Conservation (phyloP, 805 yeast genomes). For the Saccharomycopsis fermentans region DNA sequence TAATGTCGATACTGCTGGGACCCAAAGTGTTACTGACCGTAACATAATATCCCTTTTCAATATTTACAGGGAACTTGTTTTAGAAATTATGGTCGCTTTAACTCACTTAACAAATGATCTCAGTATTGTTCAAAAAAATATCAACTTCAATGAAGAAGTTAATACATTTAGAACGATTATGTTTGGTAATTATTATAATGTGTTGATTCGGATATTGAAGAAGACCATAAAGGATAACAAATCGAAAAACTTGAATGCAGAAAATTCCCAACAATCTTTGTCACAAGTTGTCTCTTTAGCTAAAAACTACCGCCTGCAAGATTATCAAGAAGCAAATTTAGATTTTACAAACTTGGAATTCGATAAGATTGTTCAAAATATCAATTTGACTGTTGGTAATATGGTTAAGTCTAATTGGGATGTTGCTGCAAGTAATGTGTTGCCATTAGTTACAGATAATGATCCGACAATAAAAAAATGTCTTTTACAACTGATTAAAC, state of each 20-base stretch:
- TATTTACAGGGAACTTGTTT: conserved; percentile 30
- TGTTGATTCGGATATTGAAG: conserved; percentile 30
- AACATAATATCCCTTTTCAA: not conserved
- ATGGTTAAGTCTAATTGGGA: conserved; percentile 15
- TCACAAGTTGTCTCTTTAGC: not conserved
- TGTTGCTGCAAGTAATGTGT: conserved; percentile 8
- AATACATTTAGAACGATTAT: conserved; percentile 46
- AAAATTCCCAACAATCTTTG: not conserved
- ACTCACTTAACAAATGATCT: conserved; percentile 45
- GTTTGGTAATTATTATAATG: conserved; percentile 62
- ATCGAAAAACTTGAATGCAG: not conserved
- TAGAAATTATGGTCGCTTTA: conserved; percentile 52
- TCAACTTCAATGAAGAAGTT: conserved; percentile 45
- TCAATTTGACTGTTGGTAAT: conserved; percentile 10
- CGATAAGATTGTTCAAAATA: conserved; percentile 1
- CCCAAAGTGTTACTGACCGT: not conserved
- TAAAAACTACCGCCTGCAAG: conserved; percentile 1
- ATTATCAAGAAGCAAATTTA: not conserved
- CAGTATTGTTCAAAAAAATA: conserved; percentile 43
- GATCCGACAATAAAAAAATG: conserved; percentile 11
- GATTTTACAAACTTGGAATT: conserved; percentile 1
- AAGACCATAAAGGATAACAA: conserved; percentile 34
- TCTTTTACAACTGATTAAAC: conserved; percentile 13
- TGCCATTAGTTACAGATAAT: conserved; percentile 11
- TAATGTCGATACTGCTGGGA: not conserved